These are phyloP conservation scores for Neurospora cerealis DNA, from an alignment of 495 filamentous ascomycete genomes.

Conservation along the genomic window DNA sequence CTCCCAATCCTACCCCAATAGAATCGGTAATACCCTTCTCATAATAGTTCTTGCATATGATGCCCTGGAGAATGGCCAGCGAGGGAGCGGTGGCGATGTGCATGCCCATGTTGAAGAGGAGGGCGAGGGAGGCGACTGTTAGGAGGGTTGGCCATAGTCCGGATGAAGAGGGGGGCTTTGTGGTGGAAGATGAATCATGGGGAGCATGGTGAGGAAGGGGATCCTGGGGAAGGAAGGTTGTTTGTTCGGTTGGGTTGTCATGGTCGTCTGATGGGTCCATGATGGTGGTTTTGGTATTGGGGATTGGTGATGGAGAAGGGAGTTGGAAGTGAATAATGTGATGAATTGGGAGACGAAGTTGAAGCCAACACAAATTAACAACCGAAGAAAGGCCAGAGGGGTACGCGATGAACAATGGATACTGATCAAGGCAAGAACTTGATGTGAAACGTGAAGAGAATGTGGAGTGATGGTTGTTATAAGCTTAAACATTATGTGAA, in stretches of 20 bases:
- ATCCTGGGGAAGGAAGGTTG: background rate
- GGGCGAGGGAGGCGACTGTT: background rate
- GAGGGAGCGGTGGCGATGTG: conserved; percentile 24
- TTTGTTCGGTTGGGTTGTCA: background rate
- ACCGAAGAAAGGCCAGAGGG: no score
- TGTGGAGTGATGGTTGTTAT: background rate
- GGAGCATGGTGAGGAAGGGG: background rate
- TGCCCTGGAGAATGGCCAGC: conserved; percentile 29
- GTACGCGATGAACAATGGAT: no score
- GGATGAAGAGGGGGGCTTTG: background rate
- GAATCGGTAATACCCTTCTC: background rate
- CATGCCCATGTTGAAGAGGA: conserved; percentile 22
- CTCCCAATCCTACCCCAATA: background rate
- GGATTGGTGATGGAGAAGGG: background rate
- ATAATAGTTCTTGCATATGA: conserved; percentile 31
- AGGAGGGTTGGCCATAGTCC: conserved; percentile 3
- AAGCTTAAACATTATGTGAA: background rate
- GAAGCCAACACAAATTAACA: no score
- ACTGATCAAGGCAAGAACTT: background rate
- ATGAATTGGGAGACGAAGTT: background rate
- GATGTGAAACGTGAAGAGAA: background rate
- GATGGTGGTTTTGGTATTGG: background rate
- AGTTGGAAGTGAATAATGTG: background rate
- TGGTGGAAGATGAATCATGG: no score
- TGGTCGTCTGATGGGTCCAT: background rate